A percentile compares a stretch with the other conserved stretches of the same genome.
phyloP scores from a whole-genome alignment of 768 basidiomycete species.

The Boletus reticuloceps region DNA sequence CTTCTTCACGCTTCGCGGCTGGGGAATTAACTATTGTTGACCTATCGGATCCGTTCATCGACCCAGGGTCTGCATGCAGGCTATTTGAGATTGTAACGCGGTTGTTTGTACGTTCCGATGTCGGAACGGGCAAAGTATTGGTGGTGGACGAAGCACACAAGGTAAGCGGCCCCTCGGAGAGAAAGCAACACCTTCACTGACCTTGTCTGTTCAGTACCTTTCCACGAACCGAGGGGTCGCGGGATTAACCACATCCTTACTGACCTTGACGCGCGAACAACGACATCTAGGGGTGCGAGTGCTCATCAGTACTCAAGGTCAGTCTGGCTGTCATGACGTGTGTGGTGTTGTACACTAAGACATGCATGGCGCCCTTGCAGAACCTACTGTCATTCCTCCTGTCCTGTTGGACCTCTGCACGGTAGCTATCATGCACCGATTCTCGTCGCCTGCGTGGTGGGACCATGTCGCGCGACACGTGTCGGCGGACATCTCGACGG shows the following conservation, averaged over 20 bases:
- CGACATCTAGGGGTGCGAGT: conserved; percentile 68
- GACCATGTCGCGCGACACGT: conserved; percentile 60
- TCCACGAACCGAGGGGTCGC: conserved; percentile 40
- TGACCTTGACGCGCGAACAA: conserved; percentile 60
- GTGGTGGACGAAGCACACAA: conserved; percentile 75
- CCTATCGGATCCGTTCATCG: conserved; percentile 67
- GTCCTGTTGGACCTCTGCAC: conserved; percentile 63
- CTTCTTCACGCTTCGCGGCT: conserved; percentile 40
- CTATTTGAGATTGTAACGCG: conserved; percentile 65
- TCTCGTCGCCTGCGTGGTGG: conserved; percentile 73
- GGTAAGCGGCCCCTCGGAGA: conserved; percentile 30
- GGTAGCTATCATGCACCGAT: conserved; percentile 59
- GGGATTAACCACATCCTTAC: conserved; percentile 54
- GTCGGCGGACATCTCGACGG: conserved; percentile 51
- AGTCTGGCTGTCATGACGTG: background rate
- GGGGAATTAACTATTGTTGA: conserved; percentile 65
- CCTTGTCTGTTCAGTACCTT: conserved; percentile 45
- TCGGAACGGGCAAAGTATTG: conserved; percentile 59
- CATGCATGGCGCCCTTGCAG: conserved; percentile 28
- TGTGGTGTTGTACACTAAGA: background rate
- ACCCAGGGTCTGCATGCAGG: conserved; percentile 58
- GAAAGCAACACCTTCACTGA: background rate
- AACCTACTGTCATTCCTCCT: conserved; percentile 66
- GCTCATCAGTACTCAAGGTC: conserved; percentile 73
- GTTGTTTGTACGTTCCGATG: conserved; percentile 55